Evolutionary conservation across 2,329 filamentous ascomycete genomes (phyloP).

Genomic region (Onygena corvina): DNA sequence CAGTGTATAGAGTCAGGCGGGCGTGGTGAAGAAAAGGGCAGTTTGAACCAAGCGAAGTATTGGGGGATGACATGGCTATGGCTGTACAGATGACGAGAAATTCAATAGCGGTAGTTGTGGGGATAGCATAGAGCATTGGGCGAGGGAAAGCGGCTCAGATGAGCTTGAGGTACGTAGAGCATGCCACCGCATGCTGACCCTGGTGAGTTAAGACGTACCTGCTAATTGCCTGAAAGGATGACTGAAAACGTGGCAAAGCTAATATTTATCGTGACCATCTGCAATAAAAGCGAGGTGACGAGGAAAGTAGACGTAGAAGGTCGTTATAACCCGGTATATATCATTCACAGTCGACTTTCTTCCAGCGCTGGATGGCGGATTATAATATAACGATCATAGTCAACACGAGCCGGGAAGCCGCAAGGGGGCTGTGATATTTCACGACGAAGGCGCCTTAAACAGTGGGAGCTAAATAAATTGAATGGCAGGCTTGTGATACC

Average conservation of each 20-base stretch:
- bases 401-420: constrained; percentile 1
- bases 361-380: not conserved
- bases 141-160: not conserved
- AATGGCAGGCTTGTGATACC: not conserved
- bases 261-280: not conserved
- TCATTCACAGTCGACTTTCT: not conserved
- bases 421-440: not conserved
- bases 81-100: not conserved
- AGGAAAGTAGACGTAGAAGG: not conserved
- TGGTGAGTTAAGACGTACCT: not conserved
- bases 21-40: not conserved
- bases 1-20: not conserved
- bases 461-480: constrained; percentile 1
- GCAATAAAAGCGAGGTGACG: not conserved
- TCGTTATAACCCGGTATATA: not conserved
- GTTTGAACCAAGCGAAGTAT: not conserved
- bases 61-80: not conserved
- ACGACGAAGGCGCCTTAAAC: not conserved
- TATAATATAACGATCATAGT: too few relatives aligned
- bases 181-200: not conserved
- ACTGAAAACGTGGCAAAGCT: not conserved
- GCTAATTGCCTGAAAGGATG: not conserved
- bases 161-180: not conserved
- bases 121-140: not conserved
- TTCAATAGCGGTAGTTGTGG: not conserved